Evolutionary conservation across 1,284 basidiomycete genomes (phyloP), one percentile per base, ranked within the genome.

Genomic region (Leccinum huronense): DNA sequence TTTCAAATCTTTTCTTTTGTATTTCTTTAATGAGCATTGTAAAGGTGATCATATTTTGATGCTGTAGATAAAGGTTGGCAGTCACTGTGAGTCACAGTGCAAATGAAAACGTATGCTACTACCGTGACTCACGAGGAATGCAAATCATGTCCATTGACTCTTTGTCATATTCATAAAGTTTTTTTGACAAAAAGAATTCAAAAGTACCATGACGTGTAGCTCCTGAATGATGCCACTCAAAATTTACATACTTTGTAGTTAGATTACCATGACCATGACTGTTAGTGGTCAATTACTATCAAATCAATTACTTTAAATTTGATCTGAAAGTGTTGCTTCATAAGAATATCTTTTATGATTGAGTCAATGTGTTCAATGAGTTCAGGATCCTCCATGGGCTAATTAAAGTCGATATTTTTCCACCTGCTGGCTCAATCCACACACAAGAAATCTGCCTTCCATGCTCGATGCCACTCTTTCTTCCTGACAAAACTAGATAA

Each of bases 311-410:
- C 65, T 60, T 66, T 66, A 3, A 30, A 42, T 19, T 67, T 67
- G 8, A 66, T 63, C 2, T 11, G 34, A 2, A 54, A 42, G 5
- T 16, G 11, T 2, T 57, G 55, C 34, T 53, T 61, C 0, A 3
- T 62, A 2, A 67, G 38, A 5, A 63, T 10, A 3, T 67, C 56
- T 9, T 54, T 67, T 9, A 67, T 63, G 3, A 66, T 38, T 6
- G 40, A 58, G n/a, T 56, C 31, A 14, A 67, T 55, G 19, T 40
- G 19, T 1, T 59, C 59, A 10, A 40, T 23, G 1, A 63, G 38
- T 16, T 66, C 59, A 3, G 53, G 58, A 27, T 67, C 57, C 53
- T 67, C 51, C 3, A 67, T 31, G 0, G 34, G n/a, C n/a, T n/a
- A n/a, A n/a, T n/a, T n/a, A n/a, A n/a, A n/a, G n/a, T 45, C n/a